phyloP scores from a whole-genome alignment of 164 flowering plant species.

The Brasenia schreberi region DNA sequence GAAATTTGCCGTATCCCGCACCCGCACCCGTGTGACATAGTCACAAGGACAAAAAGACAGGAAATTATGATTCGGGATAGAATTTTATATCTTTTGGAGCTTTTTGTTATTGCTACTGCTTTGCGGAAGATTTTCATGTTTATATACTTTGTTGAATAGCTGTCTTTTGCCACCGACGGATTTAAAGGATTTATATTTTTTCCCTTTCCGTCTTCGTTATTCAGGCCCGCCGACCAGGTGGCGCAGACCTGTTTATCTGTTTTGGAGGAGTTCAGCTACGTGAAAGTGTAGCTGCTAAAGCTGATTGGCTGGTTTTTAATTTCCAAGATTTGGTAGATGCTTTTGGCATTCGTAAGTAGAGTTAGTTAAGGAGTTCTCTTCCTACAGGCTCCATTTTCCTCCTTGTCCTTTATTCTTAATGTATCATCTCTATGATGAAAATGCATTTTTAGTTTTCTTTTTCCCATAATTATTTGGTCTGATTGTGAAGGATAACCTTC shows the following conservation, averaged over 20 bases:
- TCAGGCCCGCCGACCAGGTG: constrained; percentile 88
- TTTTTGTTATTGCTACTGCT: too few relatives aligned
- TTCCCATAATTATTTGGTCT: too few relatives aligned
- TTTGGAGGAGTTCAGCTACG: constrained; percentile 86
- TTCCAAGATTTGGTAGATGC: constrained; percentile 61
- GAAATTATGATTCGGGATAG: too few relatives aligned
- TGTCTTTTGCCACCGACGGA: neutral
- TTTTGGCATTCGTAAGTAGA: constrained; percentile 12
- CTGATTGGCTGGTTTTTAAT: constrained; percentile 83
- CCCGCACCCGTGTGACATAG: too few relatives aligned
- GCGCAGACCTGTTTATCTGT: constrained; percentile 88
- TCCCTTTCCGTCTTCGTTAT: neutral
- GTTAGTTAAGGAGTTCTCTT: neutral
- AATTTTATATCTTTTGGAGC: too few relatives aligned
- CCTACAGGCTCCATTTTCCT: too few relatives aligned
- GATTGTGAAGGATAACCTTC: too few relatives aligned
- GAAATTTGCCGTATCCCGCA: too few relatives aligned
- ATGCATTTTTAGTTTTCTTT: too few relatives aligned
- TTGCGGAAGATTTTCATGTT: neutral
- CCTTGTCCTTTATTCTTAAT: too few relatives aligned
- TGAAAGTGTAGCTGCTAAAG: constrained; percentile 69
- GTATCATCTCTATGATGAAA: too few relatives aligned
- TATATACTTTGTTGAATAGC: neutral
- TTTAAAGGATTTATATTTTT: neutral
- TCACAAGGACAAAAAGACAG: too few relatives aligned